Base-by-base conservation (phyloP, 2,329 filamentous ascomycete species). In the Cercospora sesami region DNA sequence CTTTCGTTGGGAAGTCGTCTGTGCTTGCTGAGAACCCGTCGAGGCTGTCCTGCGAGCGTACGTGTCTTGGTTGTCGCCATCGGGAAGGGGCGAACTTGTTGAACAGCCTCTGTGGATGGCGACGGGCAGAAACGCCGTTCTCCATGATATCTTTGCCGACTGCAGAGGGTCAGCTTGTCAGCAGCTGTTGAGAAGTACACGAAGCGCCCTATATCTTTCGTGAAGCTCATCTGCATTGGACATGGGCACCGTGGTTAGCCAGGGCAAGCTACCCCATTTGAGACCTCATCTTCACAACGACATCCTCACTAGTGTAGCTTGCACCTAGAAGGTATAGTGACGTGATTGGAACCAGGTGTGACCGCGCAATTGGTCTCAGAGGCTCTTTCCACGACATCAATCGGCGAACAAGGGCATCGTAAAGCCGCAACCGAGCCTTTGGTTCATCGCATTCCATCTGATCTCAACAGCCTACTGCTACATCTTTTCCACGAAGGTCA, bases 11-110 rank as follows among this genome's bases (percentile, higher is more conserved):
- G 26, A 63, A 31, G 14, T 48, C 55, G n/a, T n/a, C 60, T 5
- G 14, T 36, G 14, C 28, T 36, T 36, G 30, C 33, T 23, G 28
- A 12, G 51, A 53, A 39, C 30, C 48, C 51, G 14, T 53, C 53
- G 16, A 66, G 36, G 28, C 26, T 48, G 30, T 61, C 55, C 30
- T 65, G 58, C 30, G 67, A 68, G 30, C 63, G 62, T 14, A 51
- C 48, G 28, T 63, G 33, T 14, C 60, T 48, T 36, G 63, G 18
- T n/a, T 66, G 63, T 48, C 64, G 51, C 63, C 63, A 62, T 33
- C 67, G 60, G 23, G 64, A 58, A 5, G 62, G 53, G 6, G 63
- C 48, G 57, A 68, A 60, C n/a, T 63, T 68, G 14, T 55, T 39
- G 9, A 66, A 53, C n/a, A 68, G 63, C 36, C 48, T 68, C 16